Percentiles rank a stretch among this genome's conserved stretches.
Conservation (phyloP, 768 basidiomycete genomes). For the Mycena chlorophos region DNA sequence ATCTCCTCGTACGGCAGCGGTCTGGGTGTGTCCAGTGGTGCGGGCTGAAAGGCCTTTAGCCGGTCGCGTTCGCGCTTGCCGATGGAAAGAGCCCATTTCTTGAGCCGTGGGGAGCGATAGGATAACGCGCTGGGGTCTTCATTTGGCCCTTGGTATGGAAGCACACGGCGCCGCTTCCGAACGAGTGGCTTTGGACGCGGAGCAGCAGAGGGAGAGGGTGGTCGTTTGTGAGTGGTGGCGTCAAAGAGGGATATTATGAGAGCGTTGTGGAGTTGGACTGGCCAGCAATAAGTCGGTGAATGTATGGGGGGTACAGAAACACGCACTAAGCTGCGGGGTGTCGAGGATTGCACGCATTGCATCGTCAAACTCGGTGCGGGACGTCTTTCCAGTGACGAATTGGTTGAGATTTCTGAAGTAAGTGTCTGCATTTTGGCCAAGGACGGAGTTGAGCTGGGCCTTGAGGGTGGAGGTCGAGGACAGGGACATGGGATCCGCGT, state of each 20-base stretch:
- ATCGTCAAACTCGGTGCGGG: slow-evolving; percentile 77
- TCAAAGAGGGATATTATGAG: slow-evolving; percentile 83
- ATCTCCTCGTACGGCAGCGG: slow-evolving; percentile 68
- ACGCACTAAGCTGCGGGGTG: slow-evolving; percentile 49
- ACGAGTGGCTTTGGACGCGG: slow-evolving; percentile 59
- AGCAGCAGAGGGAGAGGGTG: slow-evolving; percentile 65
- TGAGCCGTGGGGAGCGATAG: slow-evolving; percentile 64
- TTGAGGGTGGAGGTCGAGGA: slow-evolving; percentile 76
- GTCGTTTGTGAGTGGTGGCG: slow-evolving; percentile 69
- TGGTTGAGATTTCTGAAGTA: slow-evolving; percentile 68
- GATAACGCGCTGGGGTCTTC: slow-evolving; percentile 52
- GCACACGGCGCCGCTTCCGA: slow-evolving; percentile 67
- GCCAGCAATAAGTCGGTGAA: slow-evolving; percentile 1
- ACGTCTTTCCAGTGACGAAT: slow-evolving; percentile 68
- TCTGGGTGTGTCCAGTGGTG: slow-evolving; percentile 39
- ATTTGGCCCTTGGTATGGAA: slow-evolving; percentile 73
- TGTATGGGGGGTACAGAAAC: background rate
- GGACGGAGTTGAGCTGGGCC: slow-evolving; percentile 57
- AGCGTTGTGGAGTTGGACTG: slow-evolving; percentile 81
- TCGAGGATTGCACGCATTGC: slow-evolving; percentile 61
- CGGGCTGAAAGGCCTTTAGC: slow-evolving; percentile 49
- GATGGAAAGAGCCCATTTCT: slow-evolving; percentile 70
- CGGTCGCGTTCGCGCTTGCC: slow-evolving; percentile 78
- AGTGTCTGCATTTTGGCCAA: slow-evolving; percentile 57
- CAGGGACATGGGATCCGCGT: slow-evolving; percentile 56